Evolutionary conservation across 495 filamentous ascomycete species (phyloP).

Genomic region (Hypomontagnella submonticulosa): DNA sequence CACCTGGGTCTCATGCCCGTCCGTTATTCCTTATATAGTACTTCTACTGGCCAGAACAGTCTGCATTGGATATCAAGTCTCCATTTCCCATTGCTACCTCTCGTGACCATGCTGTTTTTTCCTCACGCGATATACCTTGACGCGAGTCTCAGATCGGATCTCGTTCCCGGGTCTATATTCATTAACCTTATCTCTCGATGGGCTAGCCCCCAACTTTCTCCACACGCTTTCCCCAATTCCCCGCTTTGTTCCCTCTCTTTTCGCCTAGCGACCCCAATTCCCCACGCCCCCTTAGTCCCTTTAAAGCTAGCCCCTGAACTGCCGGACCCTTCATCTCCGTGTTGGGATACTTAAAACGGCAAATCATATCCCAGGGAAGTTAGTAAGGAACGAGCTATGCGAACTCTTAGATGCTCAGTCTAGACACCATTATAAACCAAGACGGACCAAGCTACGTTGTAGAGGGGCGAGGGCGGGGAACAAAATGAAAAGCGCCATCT

Average conservation of each 20-base stretch:
- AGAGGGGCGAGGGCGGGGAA: no score
- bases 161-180: constrained; percentile 21
- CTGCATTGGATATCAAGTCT: constrained; percentile 1
- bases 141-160: constrained; percentile 21
- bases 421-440: background rate
- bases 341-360: constrained; percentile 10
- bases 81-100: constrained; percentile 10
- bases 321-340: constrained; percentile 33
- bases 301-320: constrained; percentile 19
- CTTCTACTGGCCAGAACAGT: background rate
- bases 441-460: no score
- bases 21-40: constrained; percentile 6
- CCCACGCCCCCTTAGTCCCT: constrained; percentile 6
- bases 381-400: background rate
- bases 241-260: background rate
- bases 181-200: constrained; percentile 16
- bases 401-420: constrained; percentile 2
- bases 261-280: constrained; percentile 11
- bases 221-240: constrained; percentile 8
- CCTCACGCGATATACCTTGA: background rate
- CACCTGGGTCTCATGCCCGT: constrained; percentile 22
- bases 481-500: no score
- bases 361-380: background rate
- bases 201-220: constrained; percentile 18
- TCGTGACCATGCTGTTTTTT: background rate